These are phyloP conservation scores for Annona cherimola DNA, from an alignment of 164 flowering plant species.

Conservation along the genomic window DNA sequence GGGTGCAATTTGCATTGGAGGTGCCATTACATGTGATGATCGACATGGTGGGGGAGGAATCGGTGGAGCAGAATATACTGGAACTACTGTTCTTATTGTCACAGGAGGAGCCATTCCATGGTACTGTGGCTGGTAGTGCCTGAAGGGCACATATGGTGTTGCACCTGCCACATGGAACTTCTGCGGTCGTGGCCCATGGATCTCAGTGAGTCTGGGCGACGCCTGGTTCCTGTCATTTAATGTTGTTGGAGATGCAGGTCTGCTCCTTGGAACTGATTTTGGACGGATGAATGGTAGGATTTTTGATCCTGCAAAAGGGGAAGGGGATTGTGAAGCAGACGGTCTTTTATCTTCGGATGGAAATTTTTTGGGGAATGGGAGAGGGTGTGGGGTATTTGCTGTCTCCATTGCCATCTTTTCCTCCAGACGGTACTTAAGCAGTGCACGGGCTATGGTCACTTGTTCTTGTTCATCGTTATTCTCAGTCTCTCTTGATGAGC, in stretches of 20 bases:
- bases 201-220: conserved; percentile 25
- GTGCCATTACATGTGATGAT: conserved; percentile 35
- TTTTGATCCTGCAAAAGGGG: conserved; percentile 59
- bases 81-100: conserved; percentile 70
- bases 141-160: conserved; percentile 64
- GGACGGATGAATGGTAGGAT: conserved; percentile 79
- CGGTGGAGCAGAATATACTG: conserved; percentile 79
- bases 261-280: conserved; percentile 38
- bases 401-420: conserved; percentile 47
- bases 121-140: conserved; percentile 47
- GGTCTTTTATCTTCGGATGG: conserved; percentile 46
- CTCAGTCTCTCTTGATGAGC: conserved; percentile 61
- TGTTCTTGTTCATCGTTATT: conserved; percentile 85
- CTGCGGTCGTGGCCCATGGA: conserved; percentile 31
- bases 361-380: conserved; percentile 53
- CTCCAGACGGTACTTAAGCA: conserved; percentile 61
- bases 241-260: conserved; percentile 17
- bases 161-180: conserved; percentile 64
- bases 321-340: conserved; percentile 54
- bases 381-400: conserved; percentile 29
- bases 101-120: conserved; percentile 80
- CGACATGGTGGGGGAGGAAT: conserved; percentile 30
- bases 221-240: conserved; percentile 19
- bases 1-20: conserved; percentile 26
- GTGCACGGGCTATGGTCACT: conserved; percentile 80